Evolutionary conservation across 2,329 filamentous ascomycete species (phyloP), one percentile per base, ranked within the genome.

Genomic region (Epichloe brachyelytri): DNA sequence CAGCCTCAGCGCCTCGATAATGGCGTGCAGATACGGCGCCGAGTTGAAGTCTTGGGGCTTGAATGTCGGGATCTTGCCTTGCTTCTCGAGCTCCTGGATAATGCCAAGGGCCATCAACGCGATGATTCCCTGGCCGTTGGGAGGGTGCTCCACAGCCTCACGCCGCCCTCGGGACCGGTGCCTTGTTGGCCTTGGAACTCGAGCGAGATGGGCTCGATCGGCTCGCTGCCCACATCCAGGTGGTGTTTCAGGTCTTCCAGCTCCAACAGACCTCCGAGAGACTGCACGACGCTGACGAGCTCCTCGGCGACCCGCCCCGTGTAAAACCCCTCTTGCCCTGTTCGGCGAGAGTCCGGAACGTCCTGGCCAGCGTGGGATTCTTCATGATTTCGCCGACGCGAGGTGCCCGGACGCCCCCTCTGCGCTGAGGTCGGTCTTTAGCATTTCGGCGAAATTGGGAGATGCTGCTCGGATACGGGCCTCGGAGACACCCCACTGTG

Each of bases 81-180:
- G 72, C 53, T 81, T 79, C 67, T 95, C 88, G 1, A 97, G 76
- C 63, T 90, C 82, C 64, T 96, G 83, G 46, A 98, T 73, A 57
- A 97, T 95, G 1, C 93, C 93, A 0, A 98, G 74, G 0, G 93
- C 87, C 84, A 97, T 95, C 34, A 97, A 72, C 0, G 93, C 93
- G 2, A 97, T 87, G 56, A 97, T 90, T 2, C 93, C 93, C 68
- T 97, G 93, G 0, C 93, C 90, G 60, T 97, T 97, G 8, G 93
- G 93, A 37, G 91, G 90, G 63, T 97, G 91, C 63, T 98, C 93
- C 91, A 97, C 0, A 98, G 72, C 62, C 95, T 83, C 41, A 96
- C 77, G 10, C 82, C 81, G 12, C 72, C 66, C 8, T 66, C 56
- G 5, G 57, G 55, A 2, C 55, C 55, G 0, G 71, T 65, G 3